Base-by-base conservation (phyloP, 1,139 yeast species). In the Meyerozyma carpophila region DNA sequence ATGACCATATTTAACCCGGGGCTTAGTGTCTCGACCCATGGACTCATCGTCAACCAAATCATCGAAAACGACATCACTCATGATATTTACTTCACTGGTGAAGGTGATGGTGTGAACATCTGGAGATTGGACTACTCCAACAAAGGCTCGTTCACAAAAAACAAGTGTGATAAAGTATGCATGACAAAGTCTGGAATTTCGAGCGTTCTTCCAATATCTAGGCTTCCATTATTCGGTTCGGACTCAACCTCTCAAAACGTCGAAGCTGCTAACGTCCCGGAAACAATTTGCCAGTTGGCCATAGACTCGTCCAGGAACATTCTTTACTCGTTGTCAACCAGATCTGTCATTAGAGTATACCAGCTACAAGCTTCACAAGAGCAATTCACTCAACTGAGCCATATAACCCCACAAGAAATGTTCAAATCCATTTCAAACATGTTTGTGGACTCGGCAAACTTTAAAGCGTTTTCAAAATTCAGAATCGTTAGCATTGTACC, bases 91-190 rank as follows among this genome's bases (percentile, higher is more conserved):
- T 88, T 94, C 60, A 75, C 86, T 16, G 95, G 96, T 10, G 73
- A 77, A 49, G 73, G 84, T 16, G 90, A 87, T 53, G 95, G 93
- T 3, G 68, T 77, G 39, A 82, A 91, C 54, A 73, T 94, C 41
- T 93, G 97, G 96, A 90, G 89, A 58, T 70, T 93, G 45, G 83
- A 81, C 47, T 94, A 94, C 59, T 79, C 91, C n/a, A 85, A 83
- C 50, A 80, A 85, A 32, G 93, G 91, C 40, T 84, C 89, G 41
- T 93, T 96, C 86, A 89, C 89, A 58, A 81, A 84, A 50, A 85
- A 87, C 57, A 84, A 82, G 54, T 88, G 96, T 58, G 82, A 81
- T 51, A 90, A 89, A 60, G 79, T 84, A 28, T 88, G 96, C 58
- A 73, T 84, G 42, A 85, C 94, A 1, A 81, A 84, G 58, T 76